Base-by-base conservation (phyloP, 2,329 filamentous ascomycete genomes). In the Cryphonectria parasitica region DNA sequence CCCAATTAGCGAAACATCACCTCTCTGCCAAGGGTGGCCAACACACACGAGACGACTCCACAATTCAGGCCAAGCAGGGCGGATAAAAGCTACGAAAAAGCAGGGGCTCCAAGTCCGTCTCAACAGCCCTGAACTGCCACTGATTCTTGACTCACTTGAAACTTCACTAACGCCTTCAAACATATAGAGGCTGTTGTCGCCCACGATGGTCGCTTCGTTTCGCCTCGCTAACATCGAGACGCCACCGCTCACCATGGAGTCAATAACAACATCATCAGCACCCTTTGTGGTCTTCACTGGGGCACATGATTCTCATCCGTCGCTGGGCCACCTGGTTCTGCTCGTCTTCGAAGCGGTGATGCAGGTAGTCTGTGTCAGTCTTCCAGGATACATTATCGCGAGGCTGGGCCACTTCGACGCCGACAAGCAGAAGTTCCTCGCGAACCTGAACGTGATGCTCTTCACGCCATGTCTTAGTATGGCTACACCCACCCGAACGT, bases 391-490 rank as follows among this genome's bases (percentile, higher is more conserved):
- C 82, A 91, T 99, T 74, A 90, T 98, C 68, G 96, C 96, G 17
- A 87, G 92, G 54, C 87, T 94, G 76, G 96, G 96, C 79, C 92
- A 97, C 83, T 98, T 99, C 81, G 94, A 97, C 81, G 94, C 93
- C 74, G 94, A 97, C 66, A 93, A 95, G 80, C 96, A 99, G 81
- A 98, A 98, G 82, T 97, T 99, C 78, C 86, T 98, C 66, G 95
- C 96, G 68, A 98, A 99, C 78, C 86, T 99, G 75, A 99, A 99
- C 80, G 94, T 98, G 71, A 93, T 92, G 83, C 87, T 99, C 58
- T 99, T 99, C 82, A 99, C 96, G 41, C 96, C 96, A 74, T 98
- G 96, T 80, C 89, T 99, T 74, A 97, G 93, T 97, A 49, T 45
- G 17, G 61, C 31, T 28, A 11, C 56, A 62, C 39, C 13, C 5